Evolutionary conservation across 2,329 filamentous ascomycete species (phyloP), one percentile per base, ranked within the genome.

Genomic region (Botrytis deweyae): DNA sequence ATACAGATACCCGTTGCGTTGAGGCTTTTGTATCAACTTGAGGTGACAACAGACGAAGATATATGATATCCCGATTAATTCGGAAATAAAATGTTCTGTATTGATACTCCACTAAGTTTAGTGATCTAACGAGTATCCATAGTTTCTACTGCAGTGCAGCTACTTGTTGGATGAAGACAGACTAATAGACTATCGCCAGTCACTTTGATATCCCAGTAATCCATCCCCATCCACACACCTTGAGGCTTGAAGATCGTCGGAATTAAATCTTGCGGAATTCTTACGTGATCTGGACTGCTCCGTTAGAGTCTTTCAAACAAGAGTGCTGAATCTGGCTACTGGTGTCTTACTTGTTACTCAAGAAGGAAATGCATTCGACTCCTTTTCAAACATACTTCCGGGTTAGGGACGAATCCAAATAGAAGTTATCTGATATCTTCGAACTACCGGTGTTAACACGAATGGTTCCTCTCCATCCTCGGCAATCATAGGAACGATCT

Each of bases 221-320:
- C 52, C 52, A 58, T 58, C 14, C 52, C 38, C 40, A 29, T 64
- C 40, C 14, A 12, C 40, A 38, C 33, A 52, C 33, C 44, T 67
- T 38, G 33, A 67, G 38, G 44, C 44, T 67, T 38, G 33, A 67
- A 52, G 44, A 67, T 67, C 33, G 44, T 40, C 36, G 38, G 38
- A 40, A 40, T 0, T 3, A 63, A 63, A 63, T 40, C 22, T 38
- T 33, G 42, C 63, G 64, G 22, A 67, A 52, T 67, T 52, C n/a
- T 64, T 67, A 67, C 46, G 65, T 67, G 65, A 55, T 67, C 12
- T 52, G 62, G 40, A 64, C 25, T 64, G 42, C 62, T 44, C 38
- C n/a, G 62, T 33, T 18, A 14, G 36, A 36, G 10, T 62, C 36
- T 25, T 62, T 40, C 59, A 25, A 36, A 62, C 36, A 6, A 22